These are phyloP conservation scores for Dactylis glomerata DNA, from an alignment of 176 grass and related monocot species.

Conservation along the genomic window DNA sequence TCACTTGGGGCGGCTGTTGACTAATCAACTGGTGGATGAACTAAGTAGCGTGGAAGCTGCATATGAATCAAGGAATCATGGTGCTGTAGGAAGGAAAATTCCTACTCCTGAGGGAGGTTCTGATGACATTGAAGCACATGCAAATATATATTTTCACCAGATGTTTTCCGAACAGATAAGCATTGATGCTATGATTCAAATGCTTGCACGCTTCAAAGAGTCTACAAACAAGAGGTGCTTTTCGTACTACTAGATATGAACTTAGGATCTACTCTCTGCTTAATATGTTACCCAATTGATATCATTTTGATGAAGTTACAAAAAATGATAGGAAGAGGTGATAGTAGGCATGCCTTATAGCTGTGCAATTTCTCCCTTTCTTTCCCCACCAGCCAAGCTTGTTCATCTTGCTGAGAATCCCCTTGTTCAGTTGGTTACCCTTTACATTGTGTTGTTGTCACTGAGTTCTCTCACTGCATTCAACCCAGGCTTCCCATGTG, in stretches of 20 bases:
- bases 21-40: conserved; percentile 71
- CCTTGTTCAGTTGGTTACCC: background rate
- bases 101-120: conserved; percentile 48
- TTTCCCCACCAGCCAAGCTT: background rate
- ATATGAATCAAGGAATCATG: conserved; percentile 48
- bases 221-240: conserved; percentile 74
- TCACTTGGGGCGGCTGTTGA: conserved; percentile 58
- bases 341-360: background rate
- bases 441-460: background rate
- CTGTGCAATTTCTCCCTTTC: background rate
- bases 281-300: background rate
- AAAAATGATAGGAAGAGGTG: conserved; percentile 5
- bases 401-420: conserved; percentile 5
- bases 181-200: conserved; percentile 87
- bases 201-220: conserved; percentile 90
- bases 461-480: conserved; percentile 8
- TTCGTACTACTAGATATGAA: conserved; percentile 8
- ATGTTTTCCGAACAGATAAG: conserved; percentile 87
- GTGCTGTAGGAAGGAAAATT: conserved; percentile 35
- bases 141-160: conserved; percentile 84
- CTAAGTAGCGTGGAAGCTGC: conserved; percentile 59
- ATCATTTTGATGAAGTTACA: background rate
- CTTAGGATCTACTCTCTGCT: background rate
- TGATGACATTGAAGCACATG: conserved; percentile 66
- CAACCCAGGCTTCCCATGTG: background rate